phyloP scores from a whole-genome alignment of 257 asterid species.

The Leonotis leonurus region DNA sequence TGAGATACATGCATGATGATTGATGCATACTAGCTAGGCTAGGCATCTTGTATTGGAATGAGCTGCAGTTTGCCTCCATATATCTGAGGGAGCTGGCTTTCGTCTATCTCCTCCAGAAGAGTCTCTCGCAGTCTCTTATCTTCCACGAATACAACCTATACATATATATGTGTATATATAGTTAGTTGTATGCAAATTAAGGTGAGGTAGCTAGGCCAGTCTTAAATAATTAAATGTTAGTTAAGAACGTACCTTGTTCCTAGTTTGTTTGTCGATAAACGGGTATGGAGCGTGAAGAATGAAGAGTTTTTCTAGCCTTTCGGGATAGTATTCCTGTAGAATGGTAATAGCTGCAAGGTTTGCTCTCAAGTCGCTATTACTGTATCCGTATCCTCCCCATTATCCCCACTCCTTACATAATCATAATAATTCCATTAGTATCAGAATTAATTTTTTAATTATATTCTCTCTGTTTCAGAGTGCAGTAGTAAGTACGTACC shows the following conservation, averaged over 20 bases:
- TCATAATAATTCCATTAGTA: too few species aligned
- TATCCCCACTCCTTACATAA: constrained; percentile 49
- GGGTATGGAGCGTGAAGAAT: constrained; percentile 63
- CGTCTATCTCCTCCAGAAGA: constrained; percentile 57
- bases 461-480: too few species aligned
- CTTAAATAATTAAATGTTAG: too few species aligned
- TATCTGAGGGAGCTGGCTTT: constrained; percentile 68
- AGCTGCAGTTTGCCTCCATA: constrained; percentile 75
- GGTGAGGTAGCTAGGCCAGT: background rate
- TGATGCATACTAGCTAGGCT: too few species aligned
- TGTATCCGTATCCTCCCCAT: constrained; percentile 61
- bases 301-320: constrained; percentile 60
- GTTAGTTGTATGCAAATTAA: too few species aligned
- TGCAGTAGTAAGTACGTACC: too few species aligned
- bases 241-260: constrained; percentile 70
- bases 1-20: too few species aligned
- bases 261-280: constrained; percentile 69
- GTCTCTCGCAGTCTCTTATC: constrained; percentile 44
- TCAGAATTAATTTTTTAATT: too few species aligned
- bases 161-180: too few species aligned
- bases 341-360: constrained; percentile 50
- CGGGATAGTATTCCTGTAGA: constrained; percentile 86
- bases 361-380: constrained; percentile 63
- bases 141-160: constrained; percentile 70
- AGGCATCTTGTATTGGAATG: constrained; percentile 56